These are phyloP conservation scores for Debaryomyces maramus DNA, from an alignment of 805 yeast genomes.

Conservation along the genomic window DNA sequence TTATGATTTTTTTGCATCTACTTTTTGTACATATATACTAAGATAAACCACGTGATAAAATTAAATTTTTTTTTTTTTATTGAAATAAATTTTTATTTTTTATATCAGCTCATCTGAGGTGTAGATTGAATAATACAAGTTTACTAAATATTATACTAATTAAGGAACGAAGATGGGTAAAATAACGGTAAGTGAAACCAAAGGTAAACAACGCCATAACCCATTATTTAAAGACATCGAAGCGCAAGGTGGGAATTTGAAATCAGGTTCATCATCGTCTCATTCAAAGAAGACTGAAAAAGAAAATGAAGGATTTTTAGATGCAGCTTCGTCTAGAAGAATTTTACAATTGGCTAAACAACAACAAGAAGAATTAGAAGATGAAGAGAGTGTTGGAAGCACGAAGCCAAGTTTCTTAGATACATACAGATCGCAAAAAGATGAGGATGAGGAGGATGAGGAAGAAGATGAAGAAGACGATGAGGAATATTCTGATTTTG, in stretches of 20 bases:
- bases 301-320: slow-evolving; percentile 65
- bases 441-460: slow-evolving; percentile 33
- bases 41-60: too few relatives aligned
- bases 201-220: slow-evolving; percentile 68
- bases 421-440: slow-evolving; percentile 20
- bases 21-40: too few relatives aligned
- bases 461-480: slow-evolving; percentile 44
- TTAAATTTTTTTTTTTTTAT: neutral
- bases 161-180: slow-evolving; percentile 60
- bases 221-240: slow-evolving; percentile 79
- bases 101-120: slow-evolving; percentile 6
- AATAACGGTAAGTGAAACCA: slow-evolving; percentile 49
- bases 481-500: slow-evolving; percentile 59
- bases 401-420: slow-evolving; percentile 22
- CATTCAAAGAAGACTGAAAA: slow-evolving; percentile 36
- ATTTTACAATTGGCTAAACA: slow-evolving; percentile 87
- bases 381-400: slow-evolving; percentile 40
- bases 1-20: neutral
- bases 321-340: slow-evolving; percentile 78
- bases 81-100: neutral
- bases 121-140: neutral
- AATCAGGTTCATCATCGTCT: slow-evolving; percentile 35
- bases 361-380: slow-evolving; percentile 86
- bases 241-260: slow-evolving; percentile 70
- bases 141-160: neutral